These are phyloP conservation scores for Magnaporthiopsis incrustans DNA, from an alignment of 2,329 filamentous ascomycete genomes.

Conservation along the genomic window DNA sequence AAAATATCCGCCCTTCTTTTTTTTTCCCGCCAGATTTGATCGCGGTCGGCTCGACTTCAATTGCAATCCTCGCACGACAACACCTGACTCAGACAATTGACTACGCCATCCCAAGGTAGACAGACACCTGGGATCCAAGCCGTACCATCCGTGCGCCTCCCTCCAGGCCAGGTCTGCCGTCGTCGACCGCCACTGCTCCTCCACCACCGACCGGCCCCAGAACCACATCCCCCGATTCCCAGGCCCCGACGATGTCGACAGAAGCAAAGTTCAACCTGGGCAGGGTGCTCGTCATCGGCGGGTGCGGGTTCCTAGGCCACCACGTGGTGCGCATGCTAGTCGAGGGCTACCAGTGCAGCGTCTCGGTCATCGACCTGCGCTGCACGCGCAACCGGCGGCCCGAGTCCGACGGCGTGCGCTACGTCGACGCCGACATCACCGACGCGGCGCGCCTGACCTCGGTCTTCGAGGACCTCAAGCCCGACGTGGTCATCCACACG, in stretches of 20 bases:
- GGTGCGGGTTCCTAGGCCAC: slow-evolving; percentile 77
- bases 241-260: slow-evolving; percentile 17
- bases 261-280: slow-evolving; percentile 42
- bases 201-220: too few species aligned
- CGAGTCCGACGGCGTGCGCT: slow-evolving; percentile 48
- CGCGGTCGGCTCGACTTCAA: neutral
- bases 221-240: neutral
- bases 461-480: slow-evolving; percentile 58
- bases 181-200: too few species aligned
- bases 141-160: too few species aligned
- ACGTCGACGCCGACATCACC: slow-evolving; percentile 74
- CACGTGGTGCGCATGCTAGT: slow-evolving; percentile 71
- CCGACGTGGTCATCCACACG: slow-evolving; percentile 85
- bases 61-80: too few species aligned
- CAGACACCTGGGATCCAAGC: too few species aligned
- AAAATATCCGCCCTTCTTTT: neutral
- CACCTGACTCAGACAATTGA: too few species aligned
- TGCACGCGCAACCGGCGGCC: slow-evolving; percentile 61
- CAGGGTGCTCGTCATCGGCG: slow-evolving; percentile 70
- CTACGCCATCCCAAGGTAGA: too few species aligned
- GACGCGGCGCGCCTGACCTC: slow-evolving; percentile 50
- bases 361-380: slow-evolving; percentile 66
- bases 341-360: slow-evolving; percentile 47
- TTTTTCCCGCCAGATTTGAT: neutral
- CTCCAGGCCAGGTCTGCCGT: too few species aligned